Conservation (phyloP, 2,329 filamentous ascomycete species). For the Colletotrichum tofieldiae region DNA sequence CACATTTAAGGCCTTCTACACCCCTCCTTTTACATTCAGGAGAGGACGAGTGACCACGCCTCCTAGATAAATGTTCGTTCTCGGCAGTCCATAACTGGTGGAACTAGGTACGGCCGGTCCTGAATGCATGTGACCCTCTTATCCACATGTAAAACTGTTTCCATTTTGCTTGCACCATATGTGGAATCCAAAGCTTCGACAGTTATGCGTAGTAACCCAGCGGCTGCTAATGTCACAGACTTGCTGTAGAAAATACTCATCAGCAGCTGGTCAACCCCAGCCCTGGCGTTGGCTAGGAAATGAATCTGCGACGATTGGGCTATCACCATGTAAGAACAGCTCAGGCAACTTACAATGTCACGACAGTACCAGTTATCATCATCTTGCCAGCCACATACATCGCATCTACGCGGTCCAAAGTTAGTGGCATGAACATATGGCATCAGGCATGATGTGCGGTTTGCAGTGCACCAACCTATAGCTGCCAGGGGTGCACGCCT, state of each 20-base stretch:
- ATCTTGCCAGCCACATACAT: neutral
- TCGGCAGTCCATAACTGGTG: neutral
- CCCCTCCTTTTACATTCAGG: neutral
- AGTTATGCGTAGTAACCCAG: constrained; percentile 1
- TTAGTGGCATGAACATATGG: neutral
- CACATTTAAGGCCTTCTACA: neutral
- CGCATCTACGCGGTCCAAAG: neutral
- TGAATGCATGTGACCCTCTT: neutral
- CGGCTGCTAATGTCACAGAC: neutral
- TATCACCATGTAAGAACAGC: neutral
- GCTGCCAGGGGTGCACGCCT: neutral
- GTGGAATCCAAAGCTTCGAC: neutral
- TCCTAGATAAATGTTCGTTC: neutral
- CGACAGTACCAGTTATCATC: neutral
- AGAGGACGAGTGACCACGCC: neutral
- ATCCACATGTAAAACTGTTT: constrained; percentile 7
- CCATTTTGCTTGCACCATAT: constrained; percentile 8
- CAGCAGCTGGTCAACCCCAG: neutral
- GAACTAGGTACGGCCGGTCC: neutral
- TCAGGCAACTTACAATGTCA: neutral
- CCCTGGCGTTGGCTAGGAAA: neutral
- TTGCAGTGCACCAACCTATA: neutral
- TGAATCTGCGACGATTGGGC: neutral
- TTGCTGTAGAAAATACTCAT: neutral
- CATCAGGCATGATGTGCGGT: neutral